Evolutionary conservation across 1,139 yeast genomes (phyloP), one percentile per base, ranked within the genome.

Genomic region (Diutina rugosa): DNA sequence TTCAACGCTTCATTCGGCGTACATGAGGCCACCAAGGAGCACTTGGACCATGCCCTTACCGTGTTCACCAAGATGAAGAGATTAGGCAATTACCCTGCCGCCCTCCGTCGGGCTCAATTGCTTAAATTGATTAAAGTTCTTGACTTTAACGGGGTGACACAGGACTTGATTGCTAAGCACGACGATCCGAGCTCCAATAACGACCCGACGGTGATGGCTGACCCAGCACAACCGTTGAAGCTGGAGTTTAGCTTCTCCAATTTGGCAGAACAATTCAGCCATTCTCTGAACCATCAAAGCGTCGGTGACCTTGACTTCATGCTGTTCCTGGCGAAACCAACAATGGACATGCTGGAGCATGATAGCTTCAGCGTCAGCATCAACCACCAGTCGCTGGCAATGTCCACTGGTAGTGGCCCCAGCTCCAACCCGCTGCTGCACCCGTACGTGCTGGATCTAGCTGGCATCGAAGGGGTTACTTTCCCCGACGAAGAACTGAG

Each of bases 1-100:
- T 87, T 86, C 66, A 87, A 85, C 65, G 86, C 90, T 0, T 87
- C 95, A 0, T 88, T 88, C 70, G 95, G 95, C 8, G 86, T 87
- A 6, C 89, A 87, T 64, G 89, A 84, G 45, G 88, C 88, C 18
- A 87, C 95, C 0, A 76, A 77, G 56, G 82, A 79, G 48, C 90
- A 86, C 63, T 71, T 88, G 58, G 91, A 86, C 63, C 90, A 85
- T 66, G 90, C 95, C 0, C 70, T 88, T 48, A 73, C 71, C 4
- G 79, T 87, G 4, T 85, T 88, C 63, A 83, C 89, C 9, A 82
- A 79, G 62, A 87, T 88, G 93, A 81, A 86, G 63, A 78, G 80
- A 58, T 71, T 86, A 57, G 93, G 95, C 0, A 87, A 86, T 63
- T 84, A 85, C 64, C 91, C 93, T 0, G 91, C 91, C 0, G 87